phyloP scores from a whole-genome alignment of 2,329 filamentous ascomycete genomes.

The Aspergillus sp. region DNA sequence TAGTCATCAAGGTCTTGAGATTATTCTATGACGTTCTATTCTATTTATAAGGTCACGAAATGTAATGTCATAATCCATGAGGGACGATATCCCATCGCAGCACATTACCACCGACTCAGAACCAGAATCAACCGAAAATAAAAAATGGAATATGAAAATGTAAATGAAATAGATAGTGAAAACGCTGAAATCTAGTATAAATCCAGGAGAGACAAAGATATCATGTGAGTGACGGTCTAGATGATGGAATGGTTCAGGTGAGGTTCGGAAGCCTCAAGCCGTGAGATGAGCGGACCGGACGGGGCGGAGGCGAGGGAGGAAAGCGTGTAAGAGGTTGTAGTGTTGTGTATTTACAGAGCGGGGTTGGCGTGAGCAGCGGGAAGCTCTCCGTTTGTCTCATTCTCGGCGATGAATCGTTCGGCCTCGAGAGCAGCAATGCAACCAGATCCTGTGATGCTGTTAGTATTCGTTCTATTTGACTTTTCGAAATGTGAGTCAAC shows the following conservation, averaged over 20 bases:
- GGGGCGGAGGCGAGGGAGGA: not conserved
- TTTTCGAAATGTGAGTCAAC: slow-evolving; percentile 34
- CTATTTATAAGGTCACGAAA: slow-evolving; percentile 5
- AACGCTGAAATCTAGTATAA: slow-evolving; percentile 21
- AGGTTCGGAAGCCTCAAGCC: not conserved
- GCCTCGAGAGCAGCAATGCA: slow-evolving; percentile 95
- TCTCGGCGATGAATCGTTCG: slow-evolving; percentile 85
- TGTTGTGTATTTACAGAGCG: slow-evolving; percentile 51
- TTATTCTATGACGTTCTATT: slow-evolving; percentile 9
- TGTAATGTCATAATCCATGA: not conserved
- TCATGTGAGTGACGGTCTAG: not conserved
- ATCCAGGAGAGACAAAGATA: slow-evolving; percentile 12
- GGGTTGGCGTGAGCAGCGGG: slow-evolving; percentile 55
- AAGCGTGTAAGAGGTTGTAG: not conserved
- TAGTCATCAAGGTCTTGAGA: not conserved
- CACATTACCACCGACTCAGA: not conserved
- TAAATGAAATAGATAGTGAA: slow-evolving; percentile 4
- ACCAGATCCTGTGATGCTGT: slow-evolving; percentile 66
- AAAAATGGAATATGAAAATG: slow-evolving; percentile 1
- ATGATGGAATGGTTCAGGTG: not conserved
- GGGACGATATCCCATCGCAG: not conserved
- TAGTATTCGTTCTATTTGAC: slow-evolving; percentile 22
- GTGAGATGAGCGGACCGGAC: not conserved
- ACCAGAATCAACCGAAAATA: slow-evolving; percentile 2
- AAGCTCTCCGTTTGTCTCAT: slow-evolving; percentile 56